These are phyloP conservation scores for Zarea fungicola DNA, from an alignment of 2,329 filamentous ascomycete species.

Conservation along the genomic window DNA sequence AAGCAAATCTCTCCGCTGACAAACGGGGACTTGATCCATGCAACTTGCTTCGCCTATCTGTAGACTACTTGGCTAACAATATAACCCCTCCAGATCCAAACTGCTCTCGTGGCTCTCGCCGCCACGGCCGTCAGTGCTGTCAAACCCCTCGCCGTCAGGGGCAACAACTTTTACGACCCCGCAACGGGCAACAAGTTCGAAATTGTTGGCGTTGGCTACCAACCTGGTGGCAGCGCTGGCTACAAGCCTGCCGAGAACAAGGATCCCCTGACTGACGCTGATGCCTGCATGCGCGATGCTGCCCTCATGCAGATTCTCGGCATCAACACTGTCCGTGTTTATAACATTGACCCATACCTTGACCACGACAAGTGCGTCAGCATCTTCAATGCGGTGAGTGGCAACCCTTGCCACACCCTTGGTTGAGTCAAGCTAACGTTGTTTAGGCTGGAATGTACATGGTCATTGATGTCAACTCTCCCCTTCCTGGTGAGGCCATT, in stretches of 20 bases:
- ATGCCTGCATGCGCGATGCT: slow-evolving; percentile 58
- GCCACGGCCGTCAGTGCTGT: slow-evolving; percentile 52
- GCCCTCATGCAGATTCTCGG: slow-evolving; percentile 60
- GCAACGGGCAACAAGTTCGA: slow-evolving; percentile 56
- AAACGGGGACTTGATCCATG: too few relatives aligned
- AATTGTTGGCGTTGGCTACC: slow-evolving; percentile 64
- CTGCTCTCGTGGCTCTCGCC: slow-evolving; percentile 47
- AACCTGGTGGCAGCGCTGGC: slow-evolving; percentile 60
- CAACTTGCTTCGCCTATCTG: too few relatives aligned
- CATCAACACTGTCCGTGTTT: slow-evolving; percentile 64
- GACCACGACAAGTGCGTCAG: slow-evolving; percentile 64
- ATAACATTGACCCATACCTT: slow-evolving; percentile 60
- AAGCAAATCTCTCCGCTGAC: too few relatives aligned
- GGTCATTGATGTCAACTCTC: slow-evolving; percentile 64
- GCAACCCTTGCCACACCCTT: neutral
- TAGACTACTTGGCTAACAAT: slow-evolving; percentile 14
- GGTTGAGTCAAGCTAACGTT: neutral
- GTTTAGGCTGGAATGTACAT: slow-evolving; percentile 59
- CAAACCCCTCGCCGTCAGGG: slow-evolving; percentile 50
- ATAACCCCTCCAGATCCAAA: slow-evolving; percentile 27
- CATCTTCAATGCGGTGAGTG: slow-evolving; percentile 56
- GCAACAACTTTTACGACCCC: slow-evolving; percentile 56
- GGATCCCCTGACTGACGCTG: slow-evolving; percentile 56
- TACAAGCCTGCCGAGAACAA: slow-evolving; percentile 50
- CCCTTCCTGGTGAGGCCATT: slow-evolving; percentile 53